These are phyloP conservation scores for Jaltomata sinuosa DNA, from an alignment of 257 asterid genomes.

Conservation along the genomic window DNA sequence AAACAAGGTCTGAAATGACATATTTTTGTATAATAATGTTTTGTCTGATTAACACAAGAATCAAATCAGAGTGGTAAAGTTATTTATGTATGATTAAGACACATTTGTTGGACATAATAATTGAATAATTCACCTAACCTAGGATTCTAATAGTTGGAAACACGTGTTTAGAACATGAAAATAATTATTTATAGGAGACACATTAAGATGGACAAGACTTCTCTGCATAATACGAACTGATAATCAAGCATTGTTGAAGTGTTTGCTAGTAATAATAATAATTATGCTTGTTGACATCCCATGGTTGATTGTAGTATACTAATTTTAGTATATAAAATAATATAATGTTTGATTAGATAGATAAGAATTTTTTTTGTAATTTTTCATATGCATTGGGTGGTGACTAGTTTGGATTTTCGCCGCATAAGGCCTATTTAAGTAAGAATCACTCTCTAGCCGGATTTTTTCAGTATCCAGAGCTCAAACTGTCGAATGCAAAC, in stretches of 20 bases:
- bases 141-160: background rate
- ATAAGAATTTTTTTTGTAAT: too few species aligned
- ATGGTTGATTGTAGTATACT: background rate
- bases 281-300: background rate
- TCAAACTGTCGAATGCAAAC: too few species aligned
- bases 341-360: background rate
- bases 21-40: background rate
- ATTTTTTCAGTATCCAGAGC: too few species aligned
- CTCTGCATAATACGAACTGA: background rate
- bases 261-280: background rate
- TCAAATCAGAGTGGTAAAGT: background rate
- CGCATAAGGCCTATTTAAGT: too few species aligned
- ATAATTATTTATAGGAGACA: background rate
- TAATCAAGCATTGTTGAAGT: background rate
- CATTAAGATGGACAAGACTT: background rate
- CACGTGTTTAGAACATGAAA: slow-evolving; percentile 2
- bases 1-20: background rate
- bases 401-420: too few species aligned
- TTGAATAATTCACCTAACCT: slow-evolving; percentile 1
- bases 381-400: too few species aligned
- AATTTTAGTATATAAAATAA: background rate
- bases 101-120: background rate
- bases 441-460: too few species aligned
- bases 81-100: background rate
- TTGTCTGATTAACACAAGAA: background rate